phyloP scores from a whole-genome alignment of 179 eudicot genomes.

The Beta corolliflora region DNA sequence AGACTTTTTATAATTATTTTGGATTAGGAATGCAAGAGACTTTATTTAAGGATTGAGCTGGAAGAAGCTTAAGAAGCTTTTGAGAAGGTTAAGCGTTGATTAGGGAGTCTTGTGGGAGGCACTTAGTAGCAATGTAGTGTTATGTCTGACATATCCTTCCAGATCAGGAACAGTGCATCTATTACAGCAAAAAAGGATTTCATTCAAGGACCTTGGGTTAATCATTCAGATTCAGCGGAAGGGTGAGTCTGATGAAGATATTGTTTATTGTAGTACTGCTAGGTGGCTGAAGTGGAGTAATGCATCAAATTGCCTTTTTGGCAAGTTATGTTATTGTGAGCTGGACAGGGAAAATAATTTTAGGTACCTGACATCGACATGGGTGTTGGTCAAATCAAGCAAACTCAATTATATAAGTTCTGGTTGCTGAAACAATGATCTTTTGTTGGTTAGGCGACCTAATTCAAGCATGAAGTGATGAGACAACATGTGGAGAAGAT shows the following conservation, averaged over 20 bases:
- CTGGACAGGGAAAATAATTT: not conserved
- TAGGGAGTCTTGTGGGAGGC: not conserved
- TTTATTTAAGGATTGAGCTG: not conserved
- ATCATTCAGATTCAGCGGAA: not conserved
- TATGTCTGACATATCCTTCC: not conserved
- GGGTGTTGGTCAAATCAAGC: not conserved
- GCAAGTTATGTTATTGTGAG: not conserved
- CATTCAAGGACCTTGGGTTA: not conserved
- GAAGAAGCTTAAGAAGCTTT: slow-evolving; percentile 1
- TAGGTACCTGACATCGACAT: not conserved
- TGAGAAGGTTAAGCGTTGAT: not conserved
- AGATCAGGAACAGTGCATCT: not conserved
- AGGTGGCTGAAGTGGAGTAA: not conserved
- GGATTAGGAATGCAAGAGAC: not conserved
- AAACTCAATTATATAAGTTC: not conserved
- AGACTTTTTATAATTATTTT: too few species aligned
- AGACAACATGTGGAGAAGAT: not conserved
- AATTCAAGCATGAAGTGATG: not conserved
- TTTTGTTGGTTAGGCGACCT: not conserved
- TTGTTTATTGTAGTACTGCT: not conserved
- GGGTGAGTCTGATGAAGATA: not conserved
- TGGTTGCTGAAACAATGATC: not conserved
- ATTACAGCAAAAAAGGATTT: not conserved
- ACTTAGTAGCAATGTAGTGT: not conserved
- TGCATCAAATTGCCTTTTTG: not conserved